phyloP scores from a whole-genome alignment of 768 basidiomycete genomes.

The Lentinula guzmanii region DNA sequence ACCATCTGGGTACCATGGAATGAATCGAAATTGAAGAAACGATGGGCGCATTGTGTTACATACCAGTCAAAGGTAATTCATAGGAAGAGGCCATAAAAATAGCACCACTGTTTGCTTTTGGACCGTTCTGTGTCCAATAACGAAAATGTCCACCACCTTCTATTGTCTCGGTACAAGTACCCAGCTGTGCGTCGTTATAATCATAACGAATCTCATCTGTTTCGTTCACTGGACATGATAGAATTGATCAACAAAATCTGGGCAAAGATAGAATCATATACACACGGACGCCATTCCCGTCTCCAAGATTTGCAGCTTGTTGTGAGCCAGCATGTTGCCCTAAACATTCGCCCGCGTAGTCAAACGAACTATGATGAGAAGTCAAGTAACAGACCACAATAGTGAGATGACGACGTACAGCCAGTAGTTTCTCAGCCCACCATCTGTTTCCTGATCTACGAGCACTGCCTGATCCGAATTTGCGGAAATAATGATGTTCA shows the following conservation, averaged over 20 bases:
- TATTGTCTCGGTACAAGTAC: conserved; percentile 81
- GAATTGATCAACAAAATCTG: background rate
- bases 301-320: conserved; percentile 77
- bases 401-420: conserved; percentile 41
- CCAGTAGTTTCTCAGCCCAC: conserved; percentile 80
- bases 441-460: conserved; percentile 48
- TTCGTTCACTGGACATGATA: conserved; percentile 55
- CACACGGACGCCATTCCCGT: conserved; percentile 70
- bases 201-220: conserved; percentile 82
- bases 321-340: conserved; percentile 69
- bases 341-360: conserved; percentile 74
- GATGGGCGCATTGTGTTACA: conserved; percentile 8
- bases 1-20: conserved; percentile 25
- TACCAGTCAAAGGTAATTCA: conserved; percentile 60
- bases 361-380: conserved; percentile 46
- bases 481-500: conserved; percentile 77
- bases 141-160: conserved; percentile 85
- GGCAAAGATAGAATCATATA: conserved; percentile 8
- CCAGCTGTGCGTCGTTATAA: conserved; percentile 75
- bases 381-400: background rate
- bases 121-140: conserved; percentile 82
- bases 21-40: conserved; percentile 1
- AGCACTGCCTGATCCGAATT: conserved; percentile 69
- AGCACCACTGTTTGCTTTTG: conserved; percentile 57
- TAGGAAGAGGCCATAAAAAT: conserved; percentile 73